Evolutionary conservation across 2,329 filamentous ascomycete species (phyloP), one percentile per base, ranked within the genome.

Genomic region (Fusarium heterosporum): DNA sequence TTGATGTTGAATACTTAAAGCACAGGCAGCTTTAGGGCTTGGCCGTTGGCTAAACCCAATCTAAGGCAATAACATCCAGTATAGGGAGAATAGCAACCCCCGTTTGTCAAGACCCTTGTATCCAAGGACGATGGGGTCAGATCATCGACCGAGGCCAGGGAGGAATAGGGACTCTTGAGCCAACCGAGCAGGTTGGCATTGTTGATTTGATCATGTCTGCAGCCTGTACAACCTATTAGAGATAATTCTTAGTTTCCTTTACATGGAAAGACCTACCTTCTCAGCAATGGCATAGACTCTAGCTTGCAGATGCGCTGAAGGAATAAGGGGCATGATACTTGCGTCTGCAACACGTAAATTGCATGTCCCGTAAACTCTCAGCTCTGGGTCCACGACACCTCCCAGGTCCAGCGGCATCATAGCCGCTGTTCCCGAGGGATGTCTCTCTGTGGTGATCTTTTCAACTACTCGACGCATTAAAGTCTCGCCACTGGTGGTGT

Each of bases 231-330:
- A 11, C 7, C 36, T 8, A 8, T 66, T 30, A 66, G 32, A 7
- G 32, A 4, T n/a, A 12, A 12, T 17, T 22, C 22, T 4, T 25
- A 2, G 5, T n/a, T 36, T 36, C 4, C 12, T 13, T 34, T n/a
- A 9, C 6, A 1, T 3, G 8, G 17, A 2, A 3, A 28, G 4
- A 16, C 43, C 43, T 10, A 49, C 64, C 28, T 65, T 73, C 51
- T 75, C 72, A 7, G 76, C 77, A 22, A 78, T 73, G 41, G 75
- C 73, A 50, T 78, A 78, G 10, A 77, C 72, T 11, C 73, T 73
- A 14, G 73, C 71, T 51, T 74, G 72, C 17, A 73, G 59, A 55
- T 77, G 74, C 2, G 68, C 69, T 6, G 73, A 70, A 8, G 56
- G 63, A n/a, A 65, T 48, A 16, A 75, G 26, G 11, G 73, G 73